Evolutionary conservation across 495 filamentous ascomycete species (phyloP).

Genomic region (Saxophila tyrrhenica): DNA sequence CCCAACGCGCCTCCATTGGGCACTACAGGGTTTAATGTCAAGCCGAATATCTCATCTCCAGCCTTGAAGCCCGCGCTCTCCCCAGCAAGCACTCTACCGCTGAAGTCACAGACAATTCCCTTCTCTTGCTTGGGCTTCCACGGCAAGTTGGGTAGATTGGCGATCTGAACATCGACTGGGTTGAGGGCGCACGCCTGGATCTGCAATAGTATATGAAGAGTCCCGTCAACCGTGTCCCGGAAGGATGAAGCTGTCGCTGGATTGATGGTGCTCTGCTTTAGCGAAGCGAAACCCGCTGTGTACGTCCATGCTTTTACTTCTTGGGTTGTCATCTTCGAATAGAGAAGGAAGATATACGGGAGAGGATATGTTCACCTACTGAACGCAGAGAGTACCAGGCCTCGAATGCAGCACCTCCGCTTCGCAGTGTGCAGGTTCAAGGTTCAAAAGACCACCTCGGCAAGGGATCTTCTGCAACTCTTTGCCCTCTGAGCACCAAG

Average conservation of each 20-base stretch:
- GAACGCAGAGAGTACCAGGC: no score
- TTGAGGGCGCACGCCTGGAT: conserved; percentile 26
- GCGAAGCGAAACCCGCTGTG: conserved; percentile 6
- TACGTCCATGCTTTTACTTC: conserved; percentile 16
- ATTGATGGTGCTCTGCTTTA: conserved; percentile 10
- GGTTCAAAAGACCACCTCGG: no score
- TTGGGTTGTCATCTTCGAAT: conserved; percentile 9
- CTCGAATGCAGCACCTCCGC: no score
- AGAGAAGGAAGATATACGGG: background rate
- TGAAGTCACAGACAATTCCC: conserved; percentile 23
- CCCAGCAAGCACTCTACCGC: conserved; percentile 21
- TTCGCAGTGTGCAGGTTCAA: no score
- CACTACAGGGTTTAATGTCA: conserved; percentile 21
- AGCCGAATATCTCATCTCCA: conserved; percentile 23
- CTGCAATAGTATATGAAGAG: conserved; percentile 21
- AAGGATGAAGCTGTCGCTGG: conserved; percentile 8
- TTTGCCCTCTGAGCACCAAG: no score
- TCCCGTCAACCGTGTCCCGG: conserved; percentile 6
- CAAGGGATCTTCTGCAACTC: no score
- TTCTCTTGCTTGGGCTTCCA: conserved; percentile 5
- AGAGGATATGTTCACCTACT: no score
- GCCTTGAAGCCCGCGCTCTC: conserved; percentile 13
- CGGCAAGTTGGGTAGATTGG: conserved; percentile 19
- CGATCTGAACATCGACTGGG: conserved; percentile 27
- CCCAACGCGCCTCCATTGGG: conserved; percentile 11